Conservation (phyloP, 805 yeast genomes). For the Wickerhamiella kazuoi region DNA sequence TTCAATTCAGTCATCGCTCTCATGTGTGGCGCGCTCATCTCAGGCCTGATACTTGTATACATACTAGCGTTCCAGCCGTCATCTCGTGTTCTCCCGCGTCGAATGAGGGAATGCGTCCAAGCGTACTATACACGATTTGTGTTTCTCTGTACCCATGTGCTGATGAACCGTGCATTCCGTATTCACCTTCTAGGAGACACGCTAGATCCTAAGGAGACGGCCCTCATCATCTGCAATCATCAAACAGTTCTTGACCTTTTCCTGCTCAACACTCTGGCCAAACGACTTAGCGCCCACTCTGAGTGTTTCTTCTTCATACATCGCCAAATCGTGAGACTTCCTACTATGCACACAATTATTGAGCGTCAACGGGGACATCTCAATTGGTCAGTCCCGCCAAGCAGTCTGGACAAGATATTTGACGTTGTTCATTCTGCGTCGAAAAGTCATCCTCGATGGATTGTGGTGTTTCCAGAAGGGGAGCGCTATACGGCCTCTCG, state of each 20-base stretch:
- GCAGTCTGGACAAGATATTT: slow-evolving; percentile 6
- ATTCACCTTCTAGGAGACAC: slow-evolving; percentile 7
- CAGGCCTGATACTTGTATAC: background rate
- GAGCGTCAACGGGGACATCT: slow-evolving; percentile 7
- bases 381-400: slow-evolving; percentile 18
- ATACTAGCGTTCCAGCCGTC: background rate
- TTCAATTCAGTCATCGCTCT: slow-evolving; percentile 3
- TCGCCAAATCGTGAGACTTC: slow-evolving; percentile 15
- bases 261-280: slow-evolving; percentile 26
- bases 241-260: slow-evolving; percentile 49
- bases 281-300: slow-evolving; percentile 18
- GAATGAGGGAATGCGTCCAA: background rate
- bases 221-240: slow-evolving; percentile 37
- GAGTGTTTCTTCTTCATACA: slow-evolving; percentile 24
- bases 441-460: slow-evolving; percentile 24
- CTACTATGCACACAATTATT: slow-evolving; percentile 8
- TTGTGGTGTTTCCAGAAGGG: slow-evolving; percentile 73
- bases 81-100: background rate
- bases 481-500: slow-evolving; percentile 23
- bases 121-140: slow-evolving; percentile 3
- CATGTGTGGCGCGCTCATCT: background rate
- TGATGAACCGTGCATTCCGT: slow-evolving; percentile 1
- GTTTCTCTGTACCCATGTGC: background rate
- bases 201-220: slow-evolving; percentile 16
- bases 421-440: slow-evolving; percentile 8